These are phyloP conservation scores for Davidsoniella virescens DNA, from an alignment of 2,329 filamentous ascomycete genomes.

Conservation along the genomic window DNA sequence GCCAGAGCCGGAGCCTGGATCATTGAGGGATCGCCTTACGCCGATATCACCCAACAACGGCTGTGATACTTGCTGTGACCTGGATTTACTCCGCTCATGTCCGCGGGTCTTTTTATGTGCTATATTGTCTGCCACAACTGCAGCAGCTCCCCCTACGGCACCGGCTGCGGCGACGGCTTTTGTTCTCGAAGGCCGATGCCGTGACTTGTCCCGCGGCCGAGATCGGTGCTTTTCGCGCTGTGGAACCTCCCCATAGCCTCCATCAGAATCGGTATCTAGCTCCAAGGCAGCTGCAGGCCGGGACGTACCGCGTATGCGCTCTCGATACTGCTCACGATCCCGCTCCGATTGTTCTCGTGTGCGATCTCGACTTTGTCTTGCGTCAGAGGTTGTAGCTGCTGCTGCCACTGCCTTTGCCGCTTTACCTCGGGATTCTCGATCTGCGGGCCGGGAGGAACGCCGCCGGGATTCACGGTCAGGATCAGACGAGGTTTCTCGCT, in stretches of 20 bases:
- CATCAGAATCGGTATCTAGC: slow-evolving; percentile 9
- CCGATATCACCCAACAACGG: slow-evolving; percentile 13
- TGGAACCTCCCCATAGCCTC: slow-evolving; percentile 5
- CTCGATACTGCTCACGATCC: slow-evolving; percentile 15
- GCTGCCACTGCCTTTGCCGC: too few relatives aligned
- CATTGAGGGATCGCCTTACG: slow-evolving; percentile 17
- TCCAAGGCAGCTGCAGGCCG: slow-evolving; percentile 8
- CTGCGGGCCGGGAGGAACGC: too few relatives aligned
- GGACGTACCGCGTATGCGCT: slow-evolving; percentile 6
- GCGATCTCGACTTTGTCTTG: not conserved
- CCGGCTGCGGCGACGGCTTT: not conserved
- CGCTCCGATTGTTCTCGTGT: slow-evolving; percentile 4
- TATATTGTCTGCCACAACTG: not conserved
- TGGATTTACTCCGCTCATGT: not conserved
- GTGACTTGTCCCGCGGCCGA: not conserved
- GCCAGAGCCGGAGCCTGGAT: slow-evolving; percentile 13
- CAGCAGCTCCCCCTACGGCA: not conserved
- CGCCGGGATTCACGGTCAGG: not conserved
- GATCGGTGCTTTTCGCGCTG: slow-evolving; percentile 13
- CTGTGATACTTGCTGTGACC: slow-evolving; percentile 4
- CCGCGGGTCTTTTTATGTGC: not conserved
- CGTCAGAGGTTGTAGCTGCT: not conserved
- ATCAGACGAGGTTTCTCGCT: not conserved
- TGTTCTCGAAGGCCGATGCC: not conserved
- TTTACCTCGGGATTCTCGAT: too few relatives aligned